Base-by-base conservation (phyloP, 2,329 filamentous ascomycete species). In the Colletotrichum caudatum region DNA sequence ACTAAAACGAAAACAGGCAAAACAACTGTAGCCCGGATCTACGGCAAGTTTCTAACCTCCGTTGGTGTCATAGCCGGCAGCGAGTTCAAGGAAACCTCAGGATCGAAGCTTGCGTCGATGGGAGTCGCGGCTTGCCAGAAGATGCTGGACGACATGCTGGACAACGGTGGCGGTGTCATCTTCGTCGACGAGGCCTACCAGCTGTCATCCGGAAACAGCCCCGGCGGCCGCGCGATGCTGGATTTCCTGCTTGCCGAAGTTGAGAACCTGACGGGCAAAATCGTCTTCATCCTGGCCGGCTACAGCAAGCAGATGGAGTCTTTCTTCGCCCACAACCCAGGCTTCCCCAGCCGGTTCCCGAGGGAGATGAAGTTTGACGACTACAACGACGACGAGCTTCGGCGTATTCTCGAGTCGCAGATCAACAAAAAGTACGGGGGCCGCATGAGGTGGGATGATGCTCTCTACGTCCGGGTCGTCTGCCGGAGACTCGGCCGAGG, bases 141-240 rank as follows among this genome's bases (percentile, higher is more conserved):
- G 16, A 79, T 90, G 0, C 26, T 84, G 0, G 78, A 83, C 0
- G 60, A 76, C 0, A 84, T 95, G 0, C 78, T 89, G 5, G 82
- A 89, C 37, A 74, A 80, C 0, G 90, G 88, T 0, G 93, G 92
- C 0, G 93, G 93, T 0, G 90, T 90, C 0, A 76, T 94, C 1
- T 95, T 95, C 76, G 91, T 95, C 29, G 93, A 95, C 71, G 93
- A 95, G 78, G 92, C 93, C 0, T 94, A 95, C 76, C 92, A 95
- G 74, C 83, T 95, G 0, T 85, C 89, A 0, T 88, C 88, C 0
- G 87, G 87, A 0, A 87, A 88, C 66, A 91, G 82, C 29, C 75
- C 78, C 2, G 88, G 87, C 0, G 92, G 92, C 0, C 82, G 80
- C 0, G 85, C 86, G 0, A 91, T 94, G 0, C 82, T 95, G 0